Evolutionary conservation across 352 stramenopile species (phyloP), one percentile per base, ranked within the genome.

Genomic region (Phytophthora pistaciae): DNA sequence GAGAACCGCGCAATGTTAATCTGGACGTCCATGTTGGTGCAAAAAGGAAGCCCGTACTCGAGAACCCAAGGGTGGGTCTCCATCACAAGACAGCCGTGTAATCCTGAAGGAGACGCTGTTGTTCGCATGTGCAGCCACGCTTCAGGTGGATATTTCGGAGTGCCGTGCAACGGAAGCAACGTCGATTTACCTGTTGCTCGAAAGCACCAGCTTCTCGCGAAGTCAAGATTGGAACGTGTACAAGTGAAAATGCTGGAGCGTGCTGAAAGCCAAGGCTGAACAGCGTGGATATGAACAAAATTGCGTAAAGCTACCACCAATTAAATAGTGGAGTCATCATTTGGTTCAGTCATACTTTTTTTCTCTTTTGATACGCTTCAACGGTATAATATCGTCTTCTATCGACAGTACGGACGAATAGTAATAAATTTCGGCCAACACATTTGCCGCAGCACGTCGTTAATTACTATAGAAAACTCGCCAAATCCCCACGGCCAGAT

Each of bases 1-100:
- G 25, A 63, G 6, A 40, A 54, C 44, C 49, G 56, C 1, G 20
- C 56, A 29, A 9, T 62, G 42, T n/a, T 75, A 3, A 13, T 67
- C 4, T 75, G 62, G 68, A 75, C 68, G 29, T 75, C 68, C 21
- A 52, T 75, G 62, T 49, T 75, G 55, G 48, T 62, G 2, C 40
- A 64, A 13, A 21, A 66, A 13, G 68, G 62, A 6, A 70, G 40
- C 5, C 48, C 56, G 3, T 59, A 23, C 48, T 72, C 71, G 21
- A 63, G 33, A 31, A 64, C 68, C 0, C 68, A 68, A 31, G 63
- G 56, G 5, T 72, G 68, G 62, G 49, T 71, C 5, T 54, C 50
- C 3, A 29, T 75, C 2, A 66, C 36, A 38, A 53, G 27, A 18
- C 9, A 56, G 14, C 21, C 62, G 3, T 50, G 23, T 7, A 68